These are phyloP conservation scores for Epichloe hybrida DNA, from an alignment of 2,329 filamentous ascomycete genomes.

Conservation along the genomic window DNA sequence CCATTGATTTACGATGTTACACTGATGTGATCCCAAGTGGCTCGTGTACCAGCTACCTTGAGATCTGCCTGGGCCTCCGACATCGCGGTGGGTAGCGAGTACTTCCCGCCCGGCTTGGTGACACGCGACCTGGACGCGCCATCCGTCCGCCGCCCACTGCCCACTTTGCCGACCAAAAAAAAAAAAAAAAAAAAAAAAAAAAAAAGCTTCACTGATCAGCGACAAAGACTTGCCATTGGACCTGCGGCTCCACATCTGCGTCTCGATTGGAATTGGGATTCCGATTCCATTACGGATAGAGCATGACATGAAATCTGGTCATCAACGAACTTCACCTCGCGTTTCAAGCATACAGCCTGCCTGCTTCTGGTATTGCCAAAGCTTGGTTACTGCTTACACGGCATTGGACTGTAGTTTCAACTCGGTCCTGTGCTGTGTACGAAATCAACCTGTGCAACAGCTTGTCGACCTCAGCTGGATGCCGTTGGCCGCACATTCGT, in stretches of 20 bases:
- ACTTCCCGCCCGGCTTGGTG: background rate
- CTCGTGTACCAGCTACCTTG: background rate
- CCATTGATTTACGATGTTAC: background rate
- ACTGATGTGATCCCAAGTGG: background rate
- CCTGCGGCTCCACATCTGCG: background rate
- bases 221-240: background rate
- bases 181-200: no score
- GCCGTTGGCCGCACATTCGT: background rate
- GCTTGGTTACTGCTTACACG: background rate
- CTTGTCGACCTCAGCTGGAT: constrained; percentile 1
- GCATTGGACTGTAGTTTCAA: background rate
- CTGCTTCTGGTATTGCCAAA: background rate
- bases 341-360: no score
- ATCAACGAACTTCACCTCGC: no score
- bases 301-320: background rate
- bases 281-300: background rate
- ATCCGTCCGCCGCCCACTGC: background rate
- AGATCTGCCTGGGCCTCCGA: accelerated
- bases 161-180: no score
- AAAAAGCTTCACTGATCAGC: background rate
- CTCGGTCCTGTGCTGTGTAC: background rate
- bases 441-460: background rate
- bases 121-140: constrained; percentile 3
- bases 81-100: background rate
- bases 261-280: no score